Conservation (phyloP, 345 rosid genomes). For the Boechera retrofracta region DNA sequence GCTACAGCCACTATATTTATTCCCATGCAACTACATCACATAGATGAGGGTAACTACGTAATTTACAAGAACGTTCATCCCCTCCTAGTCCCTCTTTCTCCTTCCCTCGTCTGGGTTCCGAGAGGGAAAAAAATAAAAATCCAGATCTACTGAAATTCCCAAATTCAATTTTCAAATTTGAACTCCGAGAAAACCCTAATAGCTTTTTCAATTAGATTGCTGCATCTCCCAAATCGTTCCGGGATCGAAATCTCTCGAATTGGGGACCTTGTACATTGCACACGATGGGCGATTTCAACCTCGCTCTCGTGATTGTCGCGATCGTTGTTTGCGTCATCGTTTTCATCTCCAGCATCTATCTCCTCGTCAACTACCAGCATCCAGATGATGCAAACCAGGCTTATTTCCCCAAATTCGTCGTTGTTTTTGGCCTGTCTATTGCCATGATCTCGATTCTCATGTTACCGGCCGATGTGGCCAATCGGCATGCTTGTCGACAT, state of each 20-base stretch:
- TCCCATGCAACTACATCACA: background rate
- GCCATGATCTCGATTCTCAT: slow-evolving; percentile 92
- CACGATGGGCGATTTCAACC: slow-evolving; percentile 97
- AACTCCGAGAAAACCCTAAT: slow-evolving; percentile 30
- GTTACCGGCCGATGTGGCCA: slow-evolving; percentile 99
- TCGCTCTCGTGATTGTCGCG: slow-evolving; percentile 98
- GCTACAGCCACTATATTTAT: background rate
- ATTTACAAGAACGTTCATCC: slow-evolving; percentile 28
- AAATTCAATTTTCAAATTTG: slow-evolving; percentile 26
- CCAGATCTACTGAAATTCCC: slow-evolving; percentile 49
- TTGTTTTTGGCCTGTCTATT: slow-evolving; percentile 86
- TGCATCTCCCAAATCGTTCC: slow-evolving; percentile 30
- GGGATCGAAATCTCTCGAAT: slow-evolving; percentile 40
- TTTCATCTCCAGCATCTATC: slow-evolving; percentile 86
- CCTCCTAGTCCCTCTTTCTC: slow-evolving; percentile 30
- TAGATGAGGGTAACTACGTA: slow-evolving; percentile 27
- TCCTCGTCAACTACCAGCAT: slow-evolving; percentile 97
- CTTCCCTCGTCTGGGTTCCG: slow-evolving; percentile 35
- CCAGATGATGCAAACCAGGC: slow-evolving; percentile 99
- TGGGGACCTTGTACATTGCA: slow-evolving; percentile 10
- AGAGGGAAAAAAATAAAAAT: slow-evolving; percentile 28
- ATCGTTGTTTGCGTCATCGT: slow-evolving; percentile 87
- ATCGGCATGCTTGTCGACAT: slow-evolving; percentile 95
- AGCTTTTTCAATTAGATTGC: slow-evolving; percentile 19
- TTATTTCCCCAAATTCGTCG: slow-evolving; percentile 95